Evolutionary conservation across 202 grass and related monocot species (phyloP), one percentile per base, ranked within the genome.

Genomic region (Cymbopogon flexuosus): DNA sequence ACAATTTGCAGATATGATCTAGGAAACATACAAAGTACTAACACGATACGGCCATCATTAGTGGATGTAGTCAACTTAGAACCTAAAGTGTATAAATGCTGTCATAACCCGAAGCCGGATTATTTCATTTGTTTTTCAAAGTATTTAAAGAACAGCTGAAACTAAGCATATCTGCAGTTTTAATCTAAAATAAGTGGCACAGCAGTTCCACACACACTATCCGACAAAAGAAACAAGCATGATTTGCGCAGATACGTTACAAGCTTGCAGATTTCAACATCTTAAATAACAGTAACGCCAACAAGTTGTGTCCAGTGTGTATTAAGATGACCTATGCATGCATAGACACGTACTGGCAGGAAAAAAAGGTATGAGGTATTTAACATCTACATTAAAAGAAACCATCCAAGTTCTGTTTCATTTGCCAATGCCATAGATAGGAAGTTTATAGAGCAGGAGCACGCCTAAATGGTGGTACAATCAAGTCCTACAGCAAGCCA

Each of bases 161-260:
- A 41, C 66, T 65, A 27, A 83, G 66, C 8, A 23, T 35, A 43
- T n/a, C 45, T 64, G 24, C 30, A 81, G 42, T 18, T 76, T 82
- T 57, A 36, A 45, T 15, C 35, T 43, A 16, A 81, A 42, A 27
- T 65, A 76, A 62, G 11, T 36, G 47, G 56, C 56, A 29, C 31
- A 34, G 10, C 14, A 62, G 36, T 64, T 56, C 24, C 37, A 42
- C n/a, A 40, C 9, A 13, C 70, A 42, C 33, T 56, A 82, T 63
- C 57, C 63, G 2, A 40, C 47, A 51, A 51, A 51, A 51, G 5
- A 51, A 79, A 64, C 39, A 65, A 41, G 30, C 16, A 24, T 49
- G 31, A 2, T 21, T 62, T 30, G 41, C 57, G 31, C 42, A 43
- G 4, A 58, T 58, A 10, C 54, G 21, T 58, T 52, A 52, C 14